These are phyloP conservation scores for Claviceps sp. DNA, from an alignment of 2,329 filamentous ascomycete genomes.

Conservation along the genomic window DNA sequence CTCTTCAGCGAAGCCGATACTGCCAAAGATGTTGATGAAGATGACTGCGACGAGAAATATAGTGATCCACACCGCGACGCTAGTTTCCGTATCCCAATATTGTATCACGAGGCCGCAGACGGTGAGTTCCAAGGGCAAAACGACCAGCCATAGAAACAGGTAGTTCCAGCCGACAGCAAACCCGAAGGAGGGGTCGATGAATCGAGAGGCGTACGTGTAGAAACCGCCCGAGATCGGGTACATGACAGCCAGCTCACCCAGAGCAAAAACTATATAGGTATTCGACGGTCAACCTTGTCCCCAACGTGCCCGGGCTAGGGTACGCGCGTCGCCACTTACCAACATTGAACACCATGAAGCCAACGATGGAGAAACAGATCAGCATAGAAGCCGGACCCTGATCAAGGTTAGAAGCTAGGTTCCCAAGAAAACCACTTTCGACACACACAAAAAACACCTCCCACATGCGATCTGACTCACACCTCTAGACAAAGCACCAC, in stretches of 20 bases:
- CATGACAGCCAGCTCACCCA: slow-evolving; percentile 48
- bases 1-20: slow-evolving; percentile 38
- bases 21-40: slow-evolving; percentile 41
- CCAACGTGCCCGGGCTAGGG: neutral
- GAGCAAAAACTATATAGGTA: slow-evolving; percentile 33
- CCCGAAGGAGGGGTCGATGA: slow-evolving; percentile 48
- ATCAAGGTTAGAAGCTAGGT: neutral
- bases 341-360: slow-evolving; percentile 36
- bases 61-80: slow-evolving; percentile 37
- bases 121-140: slow-evolving; percentile 36
- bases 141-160: slow-evolving; percentile 36
- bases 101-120: slow-evolving; percentile 36
- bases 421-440: neutral
- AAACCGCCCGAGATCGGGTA: slow-evolving; percentile 51
- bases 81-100: slow-evolving; percentile 36
- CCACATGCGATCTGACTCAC: slow-evolving; percentile 17
- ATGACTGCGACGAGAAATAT: slow-evolving; percentile 37
- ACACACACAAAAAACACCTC: neutral
- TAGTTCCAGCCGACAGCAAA: slow-evolving; percentile 37
- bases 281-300: neutral
- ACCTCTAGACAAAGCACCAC: slow-evolving; percentile 37
- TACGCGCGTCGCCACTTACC: slow-evolving; percentile 11
- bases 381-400: slow-evolving; percentile 28
- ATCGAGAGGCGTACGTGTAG: slow-evolving; percentile 47
- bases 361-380: slow-evolving; percentile 41